These are phyloP conservation scores for Oenanthe sinensis DNA, from an alignment of 129 eudicot species.

Conservation along the genomic window DNA sequence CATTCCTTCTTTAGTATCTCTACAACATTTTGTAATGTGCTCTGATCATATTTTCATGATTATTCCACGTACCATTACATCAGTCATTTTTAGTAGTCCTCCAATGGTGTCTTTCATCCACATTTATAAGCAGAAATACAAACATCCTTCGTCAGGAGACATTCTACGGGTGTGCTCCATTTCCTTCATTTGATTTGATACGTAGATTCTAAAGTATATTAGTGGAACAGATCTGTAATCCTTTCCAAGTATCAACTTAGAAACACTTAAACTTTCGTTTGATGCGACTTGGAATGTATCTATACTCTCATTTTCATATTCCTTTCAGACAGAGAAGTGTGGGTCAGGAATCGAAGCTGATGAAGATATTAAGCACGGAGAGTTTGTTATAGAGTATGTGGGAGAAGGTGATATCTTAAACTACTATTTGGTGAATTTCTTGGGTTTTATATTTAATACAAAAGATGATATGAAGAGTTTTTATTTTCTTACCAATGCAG, in stretches of 20 bases:
- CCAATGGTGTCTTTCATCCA: neutral
- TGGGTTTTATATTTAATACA: neutral
- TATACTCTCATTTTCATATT: constrained; percentile 15
- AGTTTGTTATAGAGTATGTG: constrained; percentile 91
- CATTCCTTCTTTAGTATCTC: neutral
- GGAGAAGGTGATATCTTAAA: constrained; percentile 71
- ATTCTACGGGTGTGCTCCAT: neutral
- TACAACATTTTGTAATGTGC: neutral
- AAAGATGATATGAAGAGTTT: neutral
- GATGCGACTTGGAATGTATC: neutral
- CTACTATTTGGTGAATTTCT: neutral
- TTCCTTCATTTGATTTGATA: neutral
- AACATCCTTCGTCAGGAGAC: neutral
- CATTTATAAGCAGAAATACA: neutral
- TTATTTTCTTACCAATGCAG: constrained; percentile 35
- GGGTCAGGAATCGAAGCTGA: constrained; percentile 95
- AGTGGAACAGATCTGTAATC: neutral
- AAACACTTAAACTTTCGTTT: neutral
- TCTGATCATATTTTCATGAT: neutral
- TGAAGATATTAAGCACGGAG: constrained; percentile 83
- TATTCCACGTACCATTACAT: neutral
- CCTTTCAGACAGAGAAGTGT: constrained; percentile 85
- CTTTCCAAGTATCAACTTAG: neutral
- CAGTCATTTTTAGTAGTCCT: neutral
- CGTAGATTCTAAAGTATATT: neutral